phyloP scores from a whole-genome alignment of 2,329 filamentous ascomycete genomes.

The Gaeumannomyces sp. region DNA sequence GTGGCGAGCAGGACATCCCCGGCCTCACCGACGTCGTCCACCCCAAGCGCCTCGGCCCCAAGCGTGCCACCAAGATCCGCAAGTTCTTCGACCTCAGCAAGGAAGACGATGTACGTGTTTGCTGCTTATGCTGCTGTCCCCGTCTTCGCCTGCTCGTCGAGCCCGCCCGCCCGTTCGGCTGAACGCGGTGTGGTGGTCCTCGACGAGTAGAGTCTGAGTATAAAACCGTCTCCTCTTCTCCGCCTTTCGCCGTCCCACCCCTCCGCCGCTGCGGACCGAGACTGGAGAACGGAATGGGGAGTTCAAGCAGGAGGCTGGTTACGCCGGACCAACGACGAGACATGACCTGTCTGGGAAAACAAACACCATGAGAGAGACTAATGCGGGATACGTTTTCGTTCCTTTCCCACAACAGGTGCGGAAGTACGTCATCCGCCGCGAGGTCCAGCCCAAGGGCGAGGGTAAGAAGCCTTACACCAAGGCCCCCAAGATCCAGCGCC shows the following conservation, averaged over 20 bases:
- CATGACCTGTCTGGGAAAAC: background rate
- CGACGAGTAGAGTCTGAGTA: conserved; percentile 43
- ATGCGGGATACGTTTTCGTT: conserved; percentile 33
- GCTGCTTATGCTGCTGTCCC: conserved; percentile 37
- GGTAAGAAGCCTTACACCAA: conserved; percentile 99
- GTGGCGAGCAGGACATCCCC: conserved; percentile 90
- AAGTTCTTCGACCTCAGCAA: conserved; percentile 99
- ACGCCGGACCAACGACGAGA: background rate
- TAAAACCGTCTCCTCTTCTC: background rate
- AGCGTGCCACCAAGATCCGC: conserved; percentile 99
- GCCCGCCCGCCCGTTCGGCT: background rate
- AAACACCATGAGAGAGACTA: conserved; percentile 21
- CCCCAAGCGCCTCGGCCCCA: conserved; percentile 98
- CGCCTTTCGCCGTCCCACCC: background rate
- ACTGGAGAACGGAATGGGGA: conserved; percentile 12
- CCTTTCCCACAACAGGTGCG: conserved; percentile 64
- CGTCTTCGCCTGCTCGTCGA: conserved; percentile 65
- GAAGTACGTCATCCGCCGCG: conserved; percentile 99
- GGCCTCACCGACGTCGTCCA: conserved; percentile 96
- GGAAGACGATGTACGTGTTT: conserved; percentile 97
- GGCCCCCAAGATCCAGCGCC: conserved; percentile 99
- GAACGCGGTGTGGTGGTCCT: conserved; percentile 27
- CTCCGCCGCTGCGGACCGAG: conserved; percentile 12
- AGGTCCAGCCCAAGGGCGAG: conserved; percentile 95
- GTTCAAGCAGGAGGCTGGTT: background rate